Evolutionary conservation across 148 eudicot genomes (phyloP).

Genomic region (Polygonum aviculare): DNA sequence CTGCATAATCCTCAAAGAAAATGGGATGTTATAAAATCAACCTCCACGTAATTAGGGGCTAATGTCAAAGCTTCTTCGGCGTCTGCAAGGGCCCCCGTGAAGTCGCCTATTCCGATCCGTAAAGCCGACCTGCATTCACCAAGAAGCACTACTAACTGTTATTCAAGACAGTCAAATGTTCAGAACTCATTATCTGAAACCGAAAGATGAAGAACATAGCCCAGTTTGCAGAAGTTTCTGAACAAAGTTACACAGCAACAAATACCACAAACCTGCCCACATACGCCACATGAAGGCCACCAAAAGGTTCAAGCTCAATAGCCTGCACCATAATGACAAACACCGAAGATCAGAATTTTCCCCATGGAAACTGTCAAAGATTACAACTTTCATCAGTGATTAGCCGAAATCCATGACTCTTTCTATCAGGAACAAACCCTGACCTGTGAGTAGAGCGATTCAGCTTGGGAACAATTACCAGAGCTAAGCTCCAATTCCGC

Average conservation of each 20-base stretch:
- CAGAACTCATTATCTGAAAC: not conserved
- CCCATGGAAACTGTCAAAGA: not conserved
- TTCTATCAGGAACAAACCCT: not conserved
- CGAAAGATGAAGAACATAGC: not conserved
- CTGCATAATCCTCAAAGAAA: not conserved
- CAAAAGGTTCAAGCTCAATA: constrained; percentile 57
- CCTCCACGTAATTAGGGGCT: constrained; percentile 61
- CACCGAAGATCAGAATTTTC: constrained; percentile 16
- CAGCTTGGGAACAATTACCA: constrained; percentile 35
- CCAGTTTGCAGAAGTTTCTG: not conserved
- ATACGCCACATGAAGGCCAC: constrained; percentile 59
- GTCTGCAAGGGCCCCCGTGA: constrained; percentile 71
- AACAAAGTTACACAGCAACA: not conserved
- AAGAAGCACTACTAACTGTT: not conserved
- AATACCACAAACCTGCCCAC: constrained; percentile 54
- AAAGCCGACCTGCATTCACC: constrained; percentile 43
- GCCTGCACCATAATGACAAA: constrained; percentile 48
- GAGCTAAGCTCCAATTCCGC: constrained; percentile 40
- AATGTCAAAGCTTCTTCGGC: constrained; percentile 44
- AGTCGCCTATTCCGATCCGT: constrained; percentile 47
- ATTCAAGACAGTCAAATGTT: not conserved
- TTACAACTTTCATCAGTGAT: not conserved
- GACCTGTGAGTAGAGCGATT: constrained; percentile 53
- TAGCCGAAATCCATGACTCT: too few species aligned
- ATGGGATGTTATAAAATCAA: constrained; percentile 17